A percentile compares a stretch with the other conserved stretches of the same genome.
Evolutionary conservation across 1,139 yeast species (phyloP).

Genomic region (Lizanozyma gosingica): DNA sequence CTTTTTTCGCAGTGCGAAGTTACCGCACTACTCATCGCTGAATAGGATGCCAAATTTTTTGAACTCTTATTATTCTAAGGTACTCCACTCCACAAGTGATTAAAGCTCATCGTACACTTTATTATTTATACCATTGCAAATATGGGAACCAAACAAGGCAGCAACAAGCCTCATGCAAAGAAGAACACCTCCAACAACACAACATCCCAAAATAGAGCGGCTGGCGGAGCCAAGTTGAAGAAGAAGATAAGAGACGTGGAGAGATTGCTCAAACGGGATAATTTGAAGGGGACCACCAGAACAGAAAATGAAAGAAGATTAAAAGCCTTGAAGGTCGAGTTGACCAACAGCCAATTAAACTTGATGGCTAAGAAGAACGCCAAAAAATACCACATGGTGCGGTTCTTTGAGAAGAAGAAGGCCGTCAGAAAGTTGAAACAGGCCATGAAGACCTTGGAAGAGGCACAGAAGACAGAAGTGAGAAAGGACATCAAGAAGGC

Average conservation of each 20-base stretch:
- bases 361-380: constrained; percentile 50
- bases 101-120: too few relatives aligned
- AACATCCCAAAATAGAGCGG: too few relatives aligned
- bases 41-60: too few relatives aligned
- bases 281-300: constrained; percentile 66
- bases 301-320: constrained; percentile 83
- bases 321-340: constrained; percentile 60
- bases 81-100: too few relatives aligned
- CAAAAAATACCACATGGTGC: constrained; percentile 87
- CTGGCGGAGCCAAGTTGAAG: constrained; percentile 53
- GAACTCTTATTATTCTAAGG: too few relatives aligned
- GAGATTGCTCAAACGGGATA: constrained; percentile 54
- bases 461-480: constrained; percentile 28
- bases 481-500: constrained; percentile 46
- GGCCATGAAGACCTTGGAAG: constrained; percentile 41
- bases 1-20: too few relatives aligned
- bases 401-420: constrained; percentile 87
- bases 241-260: constrained; percentile 84
- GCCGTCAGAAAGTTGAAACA: constrained; percentile 69
- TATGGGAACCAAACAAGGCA: too few relatives aligned
- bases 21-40: too few relatives aligned
- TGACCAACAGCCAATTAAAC: constrained; percentile 43
- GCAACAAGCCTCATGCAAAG: too few relatives aligned
- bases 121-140: too few relatives aligned
- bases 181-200: too few relatives aligned